Conservation (phyloP, 345 rosid genomes). For the Bruguiera sexangula region DNA sequence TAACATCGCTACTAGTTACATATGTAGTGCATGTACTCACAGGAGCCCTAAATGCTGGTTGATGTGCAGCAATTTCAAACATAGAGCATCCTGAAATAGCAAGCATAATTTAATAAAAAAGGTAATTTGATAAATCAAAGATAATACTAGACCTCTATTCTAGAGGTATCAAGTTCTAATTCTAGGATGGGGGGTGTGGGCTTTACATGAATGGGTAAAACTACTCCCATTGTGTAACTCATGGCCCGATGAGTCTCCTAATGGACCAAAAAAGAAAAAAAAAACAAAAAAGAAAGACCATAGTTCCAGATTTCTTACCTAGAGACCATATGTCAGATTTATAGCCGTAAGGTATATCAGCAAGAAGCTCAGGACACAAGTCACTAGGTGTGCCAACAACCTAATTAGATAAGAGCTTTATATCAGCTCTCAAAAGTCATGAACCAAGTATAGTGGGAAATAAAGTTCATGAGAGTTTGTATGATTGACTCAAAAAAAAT, state of each 20-base stretch:
- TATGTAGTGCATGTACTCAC: slow-evolving; percentile 43
- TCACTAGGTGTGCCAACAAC: slow-evolving; percentile 89
- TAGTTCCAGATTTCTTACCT: slow-evolving; percentile 51
- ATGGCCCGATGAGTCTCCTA: no score
- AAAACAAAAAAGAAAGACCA: not conserved
- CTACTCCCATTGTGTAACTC: no score
- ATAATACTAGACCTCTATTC: no score
- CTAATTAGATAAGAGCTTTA: slow-evolving; percentile 25
- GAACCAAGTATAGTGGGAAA: not conserved
- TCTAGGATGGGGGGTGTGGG: no score
- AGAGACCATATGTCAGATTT: slow-evolving; percentile 98
- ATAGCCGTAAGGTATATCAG: slow-evolving; percentile 86
- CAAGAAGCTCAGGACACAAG: slow-evolving; percentile 94
- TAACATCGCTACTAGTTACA: not conserved
- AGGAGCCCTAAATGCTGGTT: slow-evolving; percentile 87
- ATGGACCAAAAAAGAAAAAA: no score
- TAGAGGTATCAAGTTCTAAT: no score
- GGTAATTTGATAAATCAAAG: slow-evolving; percentile 2
- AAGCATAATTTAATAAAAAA: slow-evolving; percentile 16
- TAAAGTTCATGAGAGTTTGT: no score
- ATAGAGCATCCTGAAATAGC: slow-evolving; percentile 82
- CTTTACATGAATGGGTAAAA: no score
- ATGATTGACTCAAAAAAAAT: no score
- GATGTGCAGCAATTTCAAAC: slow-evolving; percentile 95
- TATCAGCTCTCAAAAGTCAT: slow-evolving; percentile 7